Base-by-base conservation (phyloP, 2,329 filamentous ascomycete genomes). In the Fusarium robinianum region DNA sequence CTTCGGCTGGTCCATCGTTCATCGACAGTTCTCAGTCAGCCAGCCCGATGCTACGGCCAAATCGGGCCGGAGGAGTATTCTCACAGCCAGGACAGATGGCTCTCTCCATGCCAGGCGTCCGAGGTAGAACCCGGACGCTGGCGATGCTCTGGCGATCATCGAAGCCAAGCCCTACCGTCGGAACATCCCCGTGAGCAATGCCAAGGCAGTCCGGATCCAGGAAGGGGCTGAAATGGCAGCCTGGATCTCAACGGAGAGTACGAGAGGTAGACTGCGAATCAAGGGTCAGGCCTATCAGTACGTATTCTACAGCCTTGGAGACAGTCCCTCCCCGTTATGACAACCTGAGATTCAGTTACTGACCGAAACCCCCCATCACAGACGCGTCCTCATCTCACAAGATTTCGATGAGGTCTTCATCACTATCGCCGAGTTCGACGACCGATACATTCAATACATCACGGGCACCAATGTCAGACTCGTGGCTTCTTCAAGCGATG, bases 121-220 rank as follows among this genome's bases (percentile, higher is more conserved):
- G 2, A 6, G 26, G 15, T 10, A 9, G 5, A 6, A 31, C 19
- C 12, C 26, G n/a, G 36, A 39, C 14, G 2, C 22, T 7, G 24
- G 30, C n/a, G 23, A 35, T 11, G 22, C 35, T 2, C 29, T 48
- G 10, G 39, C 22, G 4, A 48, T 48, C n/a, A 24, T 48, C 18
- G 45, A 48, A 15, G 45, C 43, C 12, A 48, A 48, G 27, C 38
- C 45, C 9, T 43, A 34, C 11, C 45, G 29, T n/a, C 45, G 45
- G 2, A 3, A 10, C 8, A 21, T 19, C 5, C 24, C 10, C 7
- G 2, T 6, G 4, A 8, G n/a, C 32, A 48, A 43, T n/a, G 11
- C 9, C 7, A 25, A 7, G 7, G 15, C 39, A 5, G 29, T 48
- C 5, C 19, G 23, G 4, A 26, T 48, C 5, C 45, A 48, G 18